Conservation (phyloP, 495 filamentous ascomycete genomes). For the Aspergillus sclerotiicarbonarius region DNA sequence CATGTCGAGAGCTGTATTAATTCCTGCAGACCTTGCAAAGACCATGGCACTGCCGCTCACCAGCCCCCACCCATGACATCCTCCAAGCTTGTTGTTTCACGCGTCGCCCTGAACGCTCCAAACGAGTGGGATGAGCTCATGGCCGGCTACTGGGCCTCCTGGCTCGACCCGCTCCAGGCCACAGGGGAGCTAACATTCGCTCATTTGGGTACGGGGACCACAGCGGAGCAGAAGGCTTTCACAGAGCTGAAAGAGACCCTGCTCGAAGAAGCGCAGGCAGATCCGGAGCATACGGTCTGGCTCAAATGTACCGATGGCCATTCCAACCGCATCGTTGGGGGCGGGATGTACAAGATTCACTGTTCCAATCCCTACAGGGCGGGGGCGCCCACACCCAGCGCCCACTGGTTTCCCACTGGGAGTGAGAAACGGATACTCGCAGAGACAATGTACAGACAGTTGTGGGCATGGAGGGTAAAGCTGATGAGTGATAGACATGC, state of each 20-base stretch:
- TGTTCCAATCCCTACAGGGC: neutral
- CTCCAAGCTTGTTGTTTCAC: neutral
- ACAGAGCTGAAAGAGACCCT: neutral
- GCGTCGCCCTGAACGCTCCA: neutral
- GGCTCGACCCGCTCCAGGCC: neutral
- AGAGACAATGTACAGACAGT: neutral
- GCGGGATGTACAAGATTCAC: slow-evolving; percentile 1
- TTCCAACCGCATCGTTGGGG: neutral
- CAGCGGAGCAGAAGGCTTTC: neutral
- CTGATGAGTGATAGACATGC: neutral
- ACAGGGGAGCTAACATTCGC: neutral
- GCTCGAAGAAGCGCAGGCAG: neutral
- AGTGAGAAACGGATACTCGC: neutral
- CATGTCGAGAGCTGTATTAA: neutral
- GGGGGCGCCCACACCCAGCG: neutral
- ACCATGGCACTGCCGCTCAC: neutral
- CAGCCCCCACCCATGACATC: neutral
- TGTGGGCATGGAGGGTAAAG: neutral
- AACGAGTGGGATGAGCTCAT: neutral
- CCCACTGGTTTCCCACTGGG: neutral
- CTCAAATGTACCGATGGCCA: neutral
- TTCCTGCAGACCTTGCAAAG: neutral
- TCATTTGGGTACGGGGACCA: neutral
- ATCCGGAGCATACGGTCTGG: neutral
- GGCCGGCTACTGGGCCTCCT: neutral